phyloP scores from a whole-genome alignment of 1,284 basidiomycete genomes.

The Peniophora sp. region DNA sequence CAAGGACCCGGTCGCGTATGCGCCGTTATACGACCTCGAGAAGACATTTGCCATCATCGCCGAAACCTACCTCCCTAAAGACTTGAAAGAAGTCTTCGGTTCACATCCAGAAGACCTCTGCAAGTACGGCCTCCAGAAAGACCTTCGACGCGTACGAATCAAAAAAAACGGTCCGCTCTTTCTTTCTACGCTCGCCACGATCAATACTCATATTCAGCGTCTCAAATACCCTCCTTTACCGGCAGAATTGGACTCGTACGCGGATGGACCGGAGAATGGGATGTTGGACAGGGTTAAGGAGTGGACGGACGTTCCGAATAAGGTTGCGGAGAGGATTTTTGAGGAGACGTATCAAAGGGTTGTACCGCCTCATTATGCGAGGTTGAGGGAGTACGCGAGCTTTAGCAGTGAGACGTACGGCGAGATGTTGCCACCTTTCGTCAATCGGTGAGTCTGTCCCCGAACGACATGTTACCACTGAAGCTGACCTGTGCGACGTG shows the following conservation, averaged over 20 bases:
- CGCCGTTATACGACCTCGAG: conserved; percentile 68
- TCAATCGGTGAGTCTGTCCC: conserved; percentile 18
- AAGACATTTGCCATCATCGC: conserved; percentile 59
- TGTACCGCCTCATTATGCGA: conserved; percentile 62
- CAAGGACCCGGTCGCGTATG: conserved; percentile 74
- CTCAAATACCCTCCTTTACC: conserved; percentile 58
- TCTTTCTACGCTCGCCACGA: conserved; percentile 43
- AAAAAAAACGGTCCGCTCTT: conserved; percentile 62
- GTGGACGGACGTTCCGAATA: conserved; percentile 45
- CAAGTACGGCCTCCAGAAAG: conserved; percentile 4
- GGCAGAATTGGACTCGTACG: conserved; percentile 29
- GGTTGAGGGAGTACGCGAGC: conserved; percentile 28
- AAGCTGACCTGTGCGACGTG: too few relatives aligned
- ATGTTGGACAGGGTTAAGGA: conserved; percentile 36
- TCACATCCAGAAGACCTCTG: conserved; percentile 13
- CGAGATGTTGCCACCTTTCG: conserved; percentile 55
- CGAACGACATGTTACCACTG: neutral
- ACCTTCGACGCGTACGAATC: conserved; percentile 55
- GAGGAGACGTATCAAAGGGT: conserved; percentile 76
- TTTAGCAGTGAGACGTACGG: too few relatives aligned
- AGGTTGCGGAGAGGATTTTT: conserved; percentile 58
- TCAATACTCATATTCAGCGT: conserved; percentile 49
- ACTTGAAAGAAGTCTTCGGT: conserved; percentile 6
- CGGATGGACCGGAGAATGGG: conserved; percentile 33
- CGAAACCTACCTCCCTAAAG: conserved; percentile 30